phyloP scores from a whole-genome alignment of 2,329 filamentous ascomycete genomes.

The Zymoseptoria ardabiliae region DNA sequence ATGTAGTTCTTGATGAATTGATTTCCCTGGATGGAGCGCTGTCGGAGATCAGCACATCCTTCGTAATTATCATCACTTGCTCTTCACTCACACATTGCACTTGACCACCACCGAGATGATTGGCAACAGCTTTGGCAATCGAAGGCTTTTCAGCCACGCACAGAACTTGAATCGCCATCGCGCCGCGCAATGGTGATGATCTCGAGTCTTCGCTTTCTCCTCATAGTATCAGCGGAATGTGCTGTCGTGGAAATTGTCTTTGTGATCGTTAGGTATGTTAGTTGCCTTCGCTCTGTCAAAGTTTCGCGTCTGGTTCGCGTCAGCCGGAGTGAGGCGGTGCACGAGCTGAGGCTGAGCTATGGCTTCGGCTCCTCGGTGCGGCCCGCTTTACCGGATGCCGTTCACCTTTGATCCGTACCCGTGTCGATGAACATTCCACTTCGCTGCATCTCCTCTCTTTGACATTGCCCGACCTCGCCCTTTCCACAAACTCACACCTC shows the following conservation, averaged over 20 bases:
- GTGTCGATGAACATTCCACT: not conserved
- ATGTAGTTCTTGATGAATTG: constrained; percentile 89
- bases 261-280: not conserved
- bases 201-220: not conserved
- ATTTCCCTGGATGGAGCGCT: constrained; percentile 61
- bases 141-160: constrained; percentile 86
- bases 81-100: constrained; percentile 56
- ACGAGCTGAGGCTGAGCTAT: not conserved
- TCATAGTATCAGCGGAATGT: not conserved
- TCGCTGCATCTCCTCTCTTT: not conserved
- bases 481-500: not conserved
- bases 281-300: not conserved
- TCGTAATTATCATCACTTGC: not conserved
- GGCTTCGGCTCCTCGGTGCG: not conserved
- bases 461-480: not conserved
- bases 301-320: not conserved
- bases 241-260: not conserved
- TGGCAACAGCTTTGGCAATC: constrained; percentile 88
- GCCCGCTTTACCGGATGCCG: not conserved
- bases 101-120: constrained; percentile 73
- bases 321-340: not conserved
- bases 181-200: not conserved
- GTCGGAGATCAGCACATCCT: constrained; percentile 7
- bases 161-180: constrained; percentile 50
- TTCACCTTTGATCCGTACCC: not conserved